These are phyloP conservation scores for Hippophae tibetana DNA, from an alignment of 306 rosid genomes.

Conservation along the genomic window DNA sequence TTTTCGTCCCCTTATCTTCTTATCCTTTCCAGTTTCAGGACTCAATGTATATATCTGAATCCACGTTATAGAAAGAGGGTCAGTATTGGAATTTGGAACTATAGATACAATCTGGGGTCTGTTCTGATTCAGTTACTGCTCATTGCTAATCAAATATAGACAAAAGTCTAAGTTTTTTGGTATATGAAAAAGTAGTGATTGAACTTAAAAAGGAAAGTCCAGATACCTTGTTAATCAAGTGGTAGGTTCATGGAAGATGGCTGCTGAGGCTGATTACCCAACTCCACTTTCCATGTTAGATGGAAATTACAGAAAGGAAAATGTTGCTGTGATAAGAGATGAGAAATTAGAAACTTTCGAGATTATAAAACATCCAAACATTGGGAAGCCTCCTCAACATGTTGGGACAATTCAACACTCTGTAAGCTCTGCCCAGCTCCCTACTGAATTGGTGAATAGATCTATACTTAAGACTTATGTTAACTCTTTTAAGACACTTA, in stretches of 20 bases:
- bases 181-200: neutral
- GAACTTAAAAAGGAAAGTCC: slow-evolving; percentile 1
- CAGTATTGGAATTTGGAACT: neutral
- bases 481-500: no score
- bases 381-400: slow-evolving; percentile 30
- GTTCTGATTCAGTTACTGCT: neutral
- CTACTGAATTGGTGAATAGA: slow-evolving; percentile 22
- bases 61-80: neutral
- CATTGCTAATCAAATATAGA: neutral
- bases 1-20: neutral
- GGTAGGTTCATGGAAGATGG: slow-evolving; percentile 23
- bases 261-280: slow-evolving; percentile 28
- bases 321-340: slow-evolving; percentile 20
- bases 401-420: slow-evolving; percentile 17
- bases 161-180: slow-evolving; percentile 1
- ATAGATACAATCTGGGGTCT: neutral
- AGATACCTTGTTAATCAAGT: neutral
- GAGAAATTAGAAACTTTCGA: slow-evolving; percentile 20
- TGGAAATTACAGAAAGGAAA: slow-evolving; percentile 24
- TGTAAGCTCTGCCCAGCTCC: slow-evolving; percentile 27
- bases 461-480: neutral
- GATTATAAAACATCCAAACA: slow-evolving; percentile 15
- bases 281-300: slow-evolving; percentile 23
- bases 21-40: slow-evolving; percentile 2
- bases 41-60: neutral